Percentiles rank a stretch among this genome's conserved stretches.
These are phyloP conservation scores for Lizonia empirigonia DNA, from an alignment of 2,329 filamentous ascomycete species.

Conservation along the genomic window DNA sequence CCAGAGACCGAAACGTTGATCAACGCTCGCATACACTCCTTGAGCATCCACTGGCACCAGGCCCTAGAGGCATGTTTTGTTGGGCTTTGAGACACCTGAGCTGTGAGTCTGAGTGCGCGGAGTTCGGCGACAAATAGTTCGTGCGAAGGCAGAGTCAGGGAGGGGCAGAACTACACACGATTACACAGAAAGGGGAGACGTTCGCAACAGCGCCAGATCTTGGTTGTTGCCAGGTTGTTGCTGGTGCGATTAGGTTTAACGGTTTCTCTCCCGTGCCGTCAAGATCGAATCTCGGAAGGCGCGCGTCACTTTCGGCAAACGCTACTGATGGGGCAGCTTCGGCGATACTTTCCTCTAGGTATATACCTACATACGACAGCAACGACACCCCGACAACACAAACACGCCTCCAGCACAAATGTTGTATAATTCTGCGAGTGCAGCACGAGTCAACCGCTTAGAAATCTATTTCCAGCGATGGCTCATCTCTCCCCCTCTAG, in stretches of 20 bases:
- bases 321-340: slow-evolving; percentile 7
- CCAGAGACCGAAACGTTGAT: background rate
- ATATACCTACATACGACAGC: background rate
- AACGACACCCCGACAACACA: background rate
- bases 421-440: background rate
- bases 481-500: background rate
- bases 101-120: background rate
- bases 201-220: background rate
- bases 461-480: background rate
- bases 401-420: background rate
- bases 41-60: background rate
- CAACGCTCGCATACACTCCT: background rate
- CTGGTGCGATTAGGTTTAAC: slow-evolving; percentile 9
- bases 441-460: background rate
- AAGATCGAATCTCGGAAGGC: slow-evolving; percentile 15
- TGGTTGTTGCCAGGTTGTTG: too few relatives aligned
- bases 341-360: background rate
- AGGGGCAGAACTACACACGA: background rate
- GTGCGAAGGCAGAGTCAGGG: slow-evolving; percentile 1
- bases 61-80: background rate
- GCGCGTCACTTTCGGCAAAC: slow-evolving; percentile 10
- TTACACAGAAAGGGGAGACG: background rate
- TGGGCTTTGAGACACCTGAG: background rate
- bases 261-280: slow-evolving; percentile 10
- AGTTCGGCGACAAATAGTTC: background rate